Evolutionary conservation across 2,329 filamentous ascomycete species (phyloP).

Genomic region (Aspergillus arachidicola): DNA sequence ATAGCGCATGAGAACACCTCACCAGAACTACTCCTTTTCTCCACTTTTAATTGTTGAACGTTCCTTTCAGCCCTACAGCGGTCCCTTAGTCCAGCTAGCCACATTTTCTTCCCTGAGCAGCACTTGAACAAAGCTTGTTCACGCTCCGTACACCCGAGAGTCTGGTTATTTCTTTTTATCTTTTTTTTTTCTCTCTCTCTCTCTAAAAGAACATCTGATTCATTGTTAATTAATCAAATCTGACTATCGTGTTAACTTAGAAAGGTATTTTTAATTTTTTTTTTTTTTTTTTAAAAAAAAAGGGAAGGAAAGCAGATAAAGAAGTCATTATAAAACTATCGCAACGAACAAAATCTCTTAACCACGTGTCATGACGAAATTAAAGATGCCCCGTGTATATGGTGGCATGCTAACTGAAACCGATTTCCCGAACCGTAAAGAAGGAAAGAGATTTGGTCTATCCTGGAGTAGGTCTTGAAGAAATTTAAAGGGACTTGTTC

Average conservation of each 20-base stretch:
- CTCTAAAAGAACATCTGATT: neutral
- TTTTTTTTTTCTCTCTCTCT: neutral
- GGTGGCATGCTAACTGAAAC: neutral
- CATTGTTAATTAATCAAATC: neutral
- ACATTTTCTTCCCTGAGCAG: neutral
- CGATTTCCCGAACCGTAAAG: neutral
- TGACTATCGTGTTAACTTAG: neutral
- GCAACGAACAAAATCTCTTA: neutral
- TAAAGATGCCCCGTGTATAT: neutral
- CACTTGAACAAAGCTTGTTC: neutral
- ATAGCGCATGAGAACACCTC: constrained; percentile 1
- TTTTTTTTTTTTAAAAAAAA: too few relatives aligned
- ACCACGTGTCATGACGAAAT: neutral
- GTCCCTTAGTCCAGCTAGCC: constrained; percentile 1
- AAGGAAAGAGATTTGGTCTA: neutral
- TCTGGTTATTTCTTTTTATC: neutral
- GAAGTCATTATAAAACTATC: neutral
- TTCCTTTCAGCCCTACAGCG: constrained; percentile 7
- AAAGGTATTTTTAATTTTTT: neutral
- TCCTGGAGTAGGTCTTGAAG: neutral
- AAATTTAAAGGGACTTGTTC: constrained; percentile 50
- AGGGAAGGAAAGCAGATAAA: neutral
- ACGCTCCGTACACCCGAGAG: neutral
- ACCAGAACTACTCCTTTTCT: neutral
- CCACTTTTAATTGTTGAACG: neutral